Base-by-base conservation (phyloP, 2,329 filamentous ascomycete species). In the Lanzia echinophila region DNA sequence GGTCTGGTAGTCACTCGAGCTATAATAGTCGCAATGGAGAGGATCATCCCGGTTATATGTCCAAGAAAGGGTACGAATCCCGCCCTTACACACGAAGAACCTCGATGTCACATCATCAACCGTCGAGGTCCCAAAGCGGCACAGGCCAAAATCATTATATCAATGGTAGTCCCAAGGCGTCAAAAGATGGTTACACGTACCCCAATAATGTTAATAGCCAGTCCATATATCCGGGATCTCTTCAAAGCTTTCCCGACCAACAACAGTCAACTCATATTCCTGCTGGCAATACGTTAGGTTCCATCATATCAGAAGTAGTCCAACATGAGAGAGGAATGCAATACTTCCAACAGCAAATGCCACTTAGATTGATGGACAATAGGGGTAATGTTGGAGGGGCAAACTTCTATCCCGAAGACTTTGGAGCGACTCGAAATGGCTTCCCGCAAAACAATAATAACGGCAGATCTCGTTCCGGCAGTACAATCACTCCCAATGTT, bases 1-100 rank as follows among this genome's bases (percentile, higher is more conserved):
- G 57, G 22, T 54, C 50, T 6, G 42, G 47, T 10, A 58, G 57
- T 50, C 41, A 55, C 17, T 52, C 55, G 6, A 58, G 57, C 24
- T 39, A 55, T 11, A 28, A 34, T 7, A 47, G 41, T 11, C 43
- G 28, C 31, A 39, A 52, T 32, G 44, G 34, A 28, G 52, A 44
- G 8, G 48, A 36, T 17, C 31, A 38, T 2, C 11, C 31, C 15
- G 20, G 39, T n/a, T 44, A 46, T 10, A 17, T 42, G 8, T 19
- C 39, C 7, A 50, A 44, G 38, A 11, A 28, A 20, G 43, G 33
- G 12, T n/a, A 13, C 11, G 50, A 49, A 2, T 7, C 3, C 31
- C 22, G 33, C 19, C 13, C 46, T 13, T 44, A 44, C 12, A 1
- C 46, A 22, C 38, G 32, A 22, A 54, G 22, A 44, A 24, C 31